Base-by-base conservation (phyloP, 2,329 filamentous ascomycete genomes). In the Fusarium buxicola region DNA sequence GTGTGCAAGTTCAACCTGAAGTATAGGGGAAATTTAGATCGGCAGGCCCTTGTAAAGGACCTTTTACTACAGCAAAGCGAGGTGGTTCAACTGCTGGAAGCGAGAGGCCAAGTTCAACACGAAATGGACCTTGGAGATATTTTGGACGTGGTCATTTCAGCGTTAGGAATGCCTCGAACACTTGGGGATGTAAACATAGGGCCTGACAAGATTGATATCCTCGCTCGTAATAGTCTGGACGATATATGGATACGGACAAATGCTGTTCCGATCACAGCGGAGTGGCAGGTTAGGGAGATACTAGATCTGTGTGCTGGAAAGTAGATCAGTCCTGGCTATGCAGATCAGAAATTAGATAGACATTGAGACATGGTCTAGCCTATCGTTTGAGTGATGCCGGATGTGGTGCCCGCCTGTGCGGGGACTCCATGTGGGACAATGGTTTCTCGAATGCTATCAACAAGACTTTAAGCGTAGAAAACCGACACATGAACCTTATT, bases 1-100 rank as follows among this genome's bases (percentile, higher is more conserved):
- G 31, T 88, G 7, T 83, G 83, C 68, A 83, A 82, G 67, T 88
- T 78, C 67, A 89, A 88, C 55, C 74, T 76, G 1, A 8, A 31
- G 0, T 41, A 25, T 2, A 71, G 68, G 31, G 53, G 67, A 0
- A 69, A 75, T 1, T 75, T 82, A 3, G 68, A 69, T 4, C 45
- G 66, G 11, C 61, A 73, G 34, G 69, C 67, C 15, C 39, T 32
- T 6, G 30, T 49, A 2, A 41, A 36, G 16, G 64, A 64, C n/a
- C 44, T 69, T 16, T 16, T 58, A 2, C 8, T 54, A 11, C 49
- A 60, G 6, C 67, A 73, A 8, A 11, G 15, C 3, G 46, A 60
- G 3, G 57, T 62, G 10, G n/a, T 5, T 5, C 11, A 45, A 2
- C 25, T 61, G 1, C 2, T 62, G 5, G 18, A 39, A 11, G 13